Percentiles rank a stretch among this genome's conserved stretches.
These are phyloP conservation scores for Pythium pyrilobum DNA, from an alignment of 352 stramenopile species.

Conservation along the genomic window DNA sequence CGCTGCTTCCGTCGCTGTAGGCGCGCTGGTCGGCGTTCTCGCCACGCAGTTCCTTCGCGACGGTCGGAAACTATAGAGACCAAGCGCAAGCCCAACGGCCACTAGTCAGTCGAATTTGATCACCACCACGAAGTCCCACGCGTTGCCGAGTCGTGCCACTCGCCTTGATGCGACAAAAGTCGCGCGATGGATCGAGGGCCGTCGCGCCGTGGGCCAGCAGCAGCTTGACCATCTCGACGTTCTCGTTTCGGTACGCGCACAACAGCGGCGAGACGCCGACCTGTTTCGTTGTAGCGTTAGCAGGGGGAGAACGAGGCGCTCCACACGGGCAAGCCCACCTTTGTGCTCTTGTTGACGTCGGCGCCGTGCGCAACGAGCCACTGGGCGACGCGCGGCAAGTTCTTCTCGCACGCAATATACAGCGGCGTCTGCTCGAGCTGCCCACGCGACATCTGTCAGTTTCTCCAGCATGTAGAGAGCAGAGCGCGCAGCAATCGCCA, in stretches of 20 bases:
- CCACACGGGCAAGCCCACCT: too few species aligned
- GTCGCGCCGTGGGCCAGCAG: conserved; percentile 42
- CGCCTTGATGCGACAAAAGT: conserved; percentile 40
- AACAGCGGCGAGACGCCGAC: conserved; percentile 43
- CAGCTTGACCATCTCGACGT: conserved; percentile 31
- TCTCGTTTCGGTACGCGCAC: conserved; percentile 51
- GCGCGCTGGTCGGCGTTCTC: conserved; percentile 6
- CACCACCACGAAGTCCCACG: too few species aligned
- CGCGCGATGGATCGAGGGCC: conserved; percentile 24
- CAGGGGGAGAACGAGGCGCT: too few species aligned
- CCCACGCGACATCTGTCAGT: not conserved
- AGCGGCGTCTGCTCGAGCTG: conserved; percentile 58
- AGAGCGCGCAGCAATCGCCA: too few species aligned
- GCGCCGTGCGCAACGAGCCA: conserved; percentile 53
- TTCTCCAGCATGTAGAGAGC: not conserved
- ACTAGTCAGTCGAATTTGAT: too few species aligned
- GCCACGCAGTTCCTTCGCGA: conserved; percentile 8
- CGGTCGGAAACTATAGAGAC: conserved; percentile 18
- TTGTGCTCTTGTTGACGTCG: conserved; percentile 46
- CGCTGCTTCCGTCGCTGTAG: not conserved
- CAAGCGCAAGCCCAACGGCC: too few species aligned
- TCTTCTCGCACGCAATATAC: conserved; percentile 49
- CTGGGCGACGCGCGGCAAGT: conserved; percentile 27
- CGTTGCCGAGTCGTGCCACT: too few species aligned
- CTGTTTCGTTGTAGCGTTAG: not conserved